Conservation (phyloP, 2,329 filamentous ascomycete species). For the Phoma sp. region DNA sequence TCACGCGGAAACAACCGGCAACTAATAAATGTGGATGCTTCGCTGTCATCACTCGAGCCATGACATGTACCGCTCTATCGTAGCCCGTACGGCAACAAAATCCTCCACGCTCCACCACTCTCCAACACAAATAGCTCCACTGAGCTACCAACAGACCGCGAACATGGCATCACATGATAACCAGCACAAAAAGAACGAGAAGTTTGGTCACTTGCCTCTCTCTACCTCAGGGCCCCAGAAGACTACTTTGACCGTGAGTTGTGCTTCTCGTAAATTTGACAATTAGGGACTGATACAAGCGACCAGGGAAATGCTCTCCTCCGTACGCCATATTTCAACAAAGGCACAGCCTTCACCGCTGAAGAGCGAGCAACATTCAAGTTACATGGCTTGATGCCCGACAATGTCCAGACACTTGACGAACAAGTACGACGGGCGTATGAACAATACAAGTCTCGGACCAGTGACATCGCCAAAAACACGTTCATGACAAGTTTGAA, state of each 20-base stretch:
- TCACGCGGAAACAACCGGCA: conserved; percentile 5
- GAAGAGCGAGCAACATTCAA: conserved; percentile 73
- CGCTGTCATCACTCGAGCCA: background rate
- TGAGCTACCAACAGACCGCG: background rate
- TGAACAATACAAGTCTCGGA: conserved; percentile 71
- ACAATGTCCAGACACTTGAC: conserved; percentile 74
- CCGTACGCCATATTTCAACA: conserved; percentile 75
- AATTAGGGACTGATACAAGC: background rate
- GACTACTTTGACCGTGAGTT: conserved; percentile 47
- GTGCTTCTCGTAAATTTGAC: background rate
- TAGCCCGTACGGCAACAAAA: background rate
- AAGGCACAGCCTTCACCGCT: conserved; percentile 76
- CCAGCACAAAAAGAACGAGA: conserved; percentile 38
- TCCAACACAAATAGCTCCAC: background rate
- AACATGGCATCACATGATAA: conserved; percentile 23
- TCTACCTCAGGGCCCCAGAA: conserved; percentile 51
- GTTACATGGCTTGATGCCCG: conserved; percentile 74
- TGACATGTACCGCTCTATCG: background rate
- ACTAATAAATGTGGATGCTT: background rate
- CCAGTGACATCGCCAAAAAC: conserved; percentile 77
- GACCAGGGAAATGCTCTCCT: conserved; percentile 59
- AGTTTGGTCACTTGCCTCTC: conserved; percentile 48
- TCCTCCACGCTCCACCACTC: background rate
- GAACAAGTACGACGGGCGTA: conserved; percentile 80
- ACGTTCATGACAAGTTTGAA: conserved; percentile 86